Evolutionary conservation across 2,329 filamentous ascomycete species (phyloP), one percentile per base, ranked within the genome.

Genomic region (Daldinia sp.): DNA sequence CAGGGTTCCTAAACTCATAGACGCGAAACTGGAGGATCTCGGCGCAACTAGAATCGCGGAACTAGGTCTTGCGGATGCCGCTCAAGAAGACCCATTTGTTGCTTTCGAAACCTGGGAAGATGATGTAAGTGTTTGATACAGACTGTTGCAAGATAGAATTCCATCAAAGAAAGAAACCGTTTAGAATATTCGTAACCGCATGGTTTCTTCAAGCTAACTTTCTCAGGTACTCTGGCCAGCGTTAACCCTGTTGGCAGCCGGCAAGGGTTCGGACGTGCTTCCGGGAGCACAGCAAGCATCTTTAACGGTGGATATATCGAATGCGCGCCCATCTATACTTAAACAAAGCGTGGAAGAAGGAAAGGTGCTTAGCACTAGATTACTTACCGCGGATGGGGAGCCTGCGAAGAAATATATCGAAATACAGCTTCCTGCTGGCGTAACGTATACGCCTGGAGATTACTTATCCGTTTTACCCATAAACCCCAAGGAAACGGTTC

Each of bases 51-150:
- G 78, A 11, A 74, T 88, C 9, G 81, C 78, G 10, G 74, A 74
- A 10, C 2, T 53, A 4, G 59, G 63, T 10, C 39, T 63, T 29
- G 84, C 86, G 0, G 87, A 92, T 71, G 88, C 84, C 7, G 84
- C 86, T 0, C 78, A 81, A 10, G 82, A 87, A 13, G 87, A 91
- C 69, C 88, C 91, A 78, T 90, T 91, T 66, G 84, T 83, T 58
- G 85, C 87, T 58, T 82, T 92, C 64, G 88, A 92, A 67, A 77
- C 78, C 7, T 92, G 90, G 90, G 83, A 88, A 64, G 88, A 91
- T 64, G 80, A 82, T 0, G 73, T 77, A 1, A 62, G 63, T 43
- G 13, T 6, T 43, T n/a, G n/a, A n/a, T n/a, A n/a, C n/a, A n/a
- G n/a, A n/a, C 11, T 13, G 13, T 15, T 7, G 2, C 3, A 27